Evolutionary conservation across 306 rosid species (phyloP).

Genomic region (Calophaca sinica): DNA sequence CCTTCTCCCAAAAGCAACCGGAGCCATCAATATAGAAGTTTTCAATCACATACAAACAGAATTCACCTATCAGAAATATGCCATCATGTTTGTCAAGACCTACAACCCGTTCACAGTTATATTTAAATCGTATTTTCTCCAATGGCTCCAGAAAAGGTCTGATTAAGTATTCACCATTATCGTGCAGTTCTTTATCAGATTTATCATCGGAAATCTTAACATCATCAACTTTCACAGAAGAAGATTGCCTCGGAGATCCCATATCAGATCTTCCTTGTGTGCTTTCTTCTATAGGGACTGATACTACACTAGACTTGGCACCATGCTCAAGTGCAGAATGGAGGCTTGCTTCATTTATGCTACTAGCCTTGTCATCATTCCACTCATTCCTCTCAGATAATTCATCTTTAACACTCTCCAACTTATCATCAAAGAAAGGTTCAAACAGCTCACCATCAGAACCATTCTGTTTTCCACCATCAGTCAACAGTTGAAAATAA

Average conservation of each 20-base stretch:
- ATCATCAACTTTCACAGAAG: conserved; percentile 74
- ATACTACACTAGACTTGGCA: conserved; percentile 80
- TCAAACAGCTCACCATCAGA: conserved; percentile 65
- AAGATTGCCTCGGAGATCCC: conserved; percentile 83
- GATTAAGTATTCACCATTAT: conserved; percentile 93
- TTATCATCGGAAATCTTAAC: conserved; percentile 70
- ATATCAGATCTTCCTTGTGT: conserved; percentile 77
- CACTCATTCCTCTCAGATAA: conserved; percentile 71
- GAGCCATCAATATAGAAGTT: conserved; percentile 86
- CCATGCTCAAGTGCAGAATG: conserved; percentile 96
- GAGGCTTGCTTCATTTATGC: conserved; percentile 88
- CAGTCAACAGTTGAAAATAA: conserved; percentile 67
- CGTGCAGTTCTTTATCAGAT: conserved; percentile 76
- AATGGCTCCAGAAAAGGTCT: conserved; percentile 91
- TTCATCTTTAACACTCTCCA: conserved; percentile 65
- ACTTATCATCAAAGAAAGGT: conserved; percentile 62
- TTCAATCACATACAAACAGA: conserved; percentile 92
- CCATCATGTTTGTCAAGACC: conserved; percentile 99
- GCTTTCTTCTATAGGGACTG: conserved; percentile 81
- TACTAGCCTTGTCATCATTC: conserved; percentile 93
- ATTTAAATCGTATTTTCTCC: conserved; percentile 86
- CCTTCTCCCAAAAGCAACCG: conserved; percentile 93
- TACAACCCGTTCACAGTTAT: conserved; percentile 95
- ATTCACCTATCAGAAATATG: conserved; percentile 92
- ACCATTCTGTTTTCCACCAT: conserved; percentile 63